phyloP scores from a whole-genome alignment of 73 alveolate species.

The Stentor roeselii region DNA sequence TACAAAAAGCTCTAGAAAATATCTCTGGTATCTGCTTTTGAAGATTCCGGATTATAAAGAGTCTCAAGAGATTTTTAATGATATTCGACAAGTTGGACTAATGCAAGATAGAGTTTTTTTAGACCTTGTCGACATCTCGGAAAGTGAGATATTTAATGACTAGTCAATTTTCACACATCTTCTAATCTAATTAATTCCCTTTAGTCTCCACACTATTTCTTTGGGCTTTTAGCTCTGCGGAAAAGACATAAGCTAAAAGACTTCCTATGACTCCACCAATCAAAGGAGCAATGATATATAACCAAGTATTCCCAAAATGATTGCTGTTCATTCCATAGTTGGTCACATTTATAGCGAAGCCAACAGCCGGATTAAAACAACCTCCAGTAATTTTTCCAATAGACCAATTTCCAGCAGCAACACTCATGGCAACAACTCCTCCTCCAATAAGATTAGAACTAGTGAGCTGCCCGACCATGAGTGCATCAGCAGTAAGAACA shows the following conservation, averaged over 20 bases:
- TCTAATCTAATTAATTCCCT: background rate
- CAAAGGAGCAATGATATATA: slow-evolving; percentile 3
- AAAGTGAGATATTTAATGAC: too few relatives aligned
- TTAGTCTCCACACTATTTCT: background rate
- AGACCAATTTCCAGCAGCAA: slow-evolving; percentile 25
- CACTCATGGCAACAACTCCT: slow-evolving; percentile 19
- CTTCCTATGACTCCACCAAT: slow-evolving; percentile 23
- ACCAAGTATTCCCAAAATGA: slow-evolving; percentile 22
- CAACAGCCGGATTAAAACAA: slow-evolving; percentile 23
- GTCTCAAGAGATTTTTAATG: background rate
- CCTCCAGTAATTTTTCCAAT: slow-evolving; percentile 19
- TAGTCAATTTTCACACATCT: background rate
- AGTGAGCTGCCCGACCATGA: slow-evolving; percentile 10
- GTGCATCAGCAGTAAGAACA: background rate
- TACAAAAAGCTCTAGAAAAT: background rate
- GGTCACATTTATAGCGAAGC: background rate
- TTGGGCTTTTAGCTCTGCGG: background rate
- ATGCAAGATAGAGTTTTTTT: background rate
- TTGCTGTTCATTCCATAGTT: background rate
- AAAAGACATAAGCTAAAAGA: background rate
- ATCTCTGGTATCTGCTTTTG: background rate
- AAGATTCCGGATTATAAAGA: background rate
- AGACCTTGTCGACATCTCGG: background rate
- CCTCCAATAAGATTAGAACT: slow-evolving; percentile 13
- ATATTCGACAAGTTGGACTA: background rate